phyloP scores from a whole-genome alignment of 1,284 basidiomycete species.

The Leccinum griseonigrum region DNA sequence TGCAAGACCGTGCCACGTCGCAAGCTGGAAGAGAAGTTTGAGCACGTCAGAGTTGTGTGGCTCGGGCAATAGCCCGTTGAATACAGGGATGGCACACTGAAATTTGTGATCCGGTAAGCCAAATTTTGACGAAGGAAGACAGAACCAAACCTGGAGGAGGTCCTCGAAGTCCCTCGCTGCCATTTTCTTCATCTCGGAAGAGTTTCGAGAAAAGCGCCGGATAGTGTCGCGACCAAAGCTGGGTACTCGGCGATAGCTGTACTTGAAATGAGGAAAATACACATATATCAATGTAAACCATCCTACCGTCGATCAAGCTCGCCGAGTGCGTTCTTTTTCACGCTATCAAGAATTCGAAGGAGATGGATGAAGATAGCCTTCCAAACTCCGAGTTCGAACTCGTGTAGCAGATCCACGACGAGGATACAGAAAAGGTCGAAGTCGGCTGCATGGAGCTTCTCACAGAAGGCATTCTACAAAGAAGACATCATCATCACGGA shows the following conservation, averaged over 20 bases:
- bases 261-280: neutral
- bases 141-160: neutral
- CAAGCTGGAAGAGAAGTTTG: too few relatives aligned
- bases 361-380: neutral
- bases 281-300: neutral
- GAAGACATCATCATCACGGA: neutral
- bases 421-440: neutral
- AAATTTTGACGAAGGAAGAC: neutral
- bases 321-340: neutral
- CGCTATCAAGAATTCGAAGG: neutral
- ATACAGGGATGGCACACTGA: too few relatives aligned
- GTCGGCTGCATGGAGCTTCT: neutral
- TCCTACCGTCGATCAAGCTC: neutral
- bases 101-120: too few relatives aligned
- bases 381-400: neutral
- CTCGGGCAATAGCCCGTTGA: too few relatives aligned
- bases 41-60: too few relatives aligned
- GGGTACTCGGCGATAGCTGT: neutral
- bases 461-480: neutral
- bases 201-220: neutral
- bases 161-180: neutral
- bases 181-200: neutral
- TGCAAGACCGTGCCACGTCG: too few relatives aligned
- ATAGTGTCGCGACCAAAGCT: neutral
- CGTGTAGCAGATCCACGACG: neutral